Evolutionary conservation across 495 filamentous ascomycete species (phyloP).

Genomic region (Bombardia bombarda): DNA sequence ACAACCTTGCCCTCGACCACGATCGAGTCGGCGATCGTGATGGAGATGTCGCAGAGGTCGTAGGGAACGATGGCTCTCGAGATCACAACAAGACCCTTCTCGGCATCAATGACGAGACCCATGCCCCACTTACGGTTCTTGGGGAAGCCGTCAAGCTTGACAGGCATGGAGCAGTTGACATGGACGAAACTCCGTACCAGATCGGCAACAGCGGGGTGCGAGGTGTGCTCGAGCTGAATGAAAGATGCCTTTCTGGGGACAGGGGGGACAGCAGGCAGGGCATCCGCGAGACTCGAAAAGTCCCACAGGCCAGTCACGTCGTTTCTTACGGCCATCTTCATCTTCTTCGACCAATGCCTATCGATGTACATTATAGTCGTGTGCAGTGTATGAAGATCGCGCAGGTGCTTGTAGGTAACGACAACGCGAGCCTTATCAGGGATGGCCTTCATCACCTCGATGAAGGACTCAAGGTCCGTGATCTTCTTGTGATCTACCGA

Average conservation of each 20-base stretch:
- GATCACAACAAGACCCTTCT: conserved; percentile 88
- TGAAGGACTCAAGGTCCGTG: conserved; percentile 78
- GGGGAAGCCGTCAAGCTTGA: conserved; percentile 95
- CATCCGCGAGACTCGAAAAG: conserved; percentile 74
- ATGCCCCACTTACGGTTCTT: conserved; percentile 88
- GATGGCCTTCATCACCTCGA: conserved; percentile 82
- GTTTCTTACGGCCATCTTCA: conserved; percentile 89
- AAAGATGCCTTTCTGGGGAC: conserved; percentile 76
- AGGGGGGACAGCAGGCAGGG: conserved; percentile 64
- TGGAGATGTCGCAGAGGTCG: conserved; percentile 89
- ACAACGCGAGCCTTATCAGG: conserved; percentile 87
- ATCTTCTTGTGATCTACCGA: conserved; percentile 81
- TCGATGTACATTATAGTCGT: conserved; percentile 90
- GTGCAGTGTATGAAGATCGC: conserved; percentile 88
- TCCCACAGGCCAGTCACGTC: conserved; percentile 91
- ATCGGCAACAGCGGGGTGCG: conserved; percentile 81
- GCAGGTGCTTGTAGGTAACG: conserved; percentile 88
- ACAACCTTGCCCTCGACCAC: conserved; percentile 89
- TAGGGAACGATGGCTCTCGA: conserved; percentile 91
- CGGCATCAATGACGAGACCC: conserved; percentile 90
- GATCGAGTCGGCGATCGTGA: conserved; percentile 93
- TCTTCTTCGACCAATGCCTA: conserved; percentile 88
- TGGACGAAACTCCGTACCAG: conserved; percentile 92
- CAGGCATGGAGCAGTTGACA: conserved; percentile 80
- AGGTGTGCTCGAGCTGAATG: conserved; percentile 81